Evolutionary conservation across 129 eudicot species (phyloP), one percentile per base, ranked within the genome.

Genomic region (Solidago caesia): DNA sequence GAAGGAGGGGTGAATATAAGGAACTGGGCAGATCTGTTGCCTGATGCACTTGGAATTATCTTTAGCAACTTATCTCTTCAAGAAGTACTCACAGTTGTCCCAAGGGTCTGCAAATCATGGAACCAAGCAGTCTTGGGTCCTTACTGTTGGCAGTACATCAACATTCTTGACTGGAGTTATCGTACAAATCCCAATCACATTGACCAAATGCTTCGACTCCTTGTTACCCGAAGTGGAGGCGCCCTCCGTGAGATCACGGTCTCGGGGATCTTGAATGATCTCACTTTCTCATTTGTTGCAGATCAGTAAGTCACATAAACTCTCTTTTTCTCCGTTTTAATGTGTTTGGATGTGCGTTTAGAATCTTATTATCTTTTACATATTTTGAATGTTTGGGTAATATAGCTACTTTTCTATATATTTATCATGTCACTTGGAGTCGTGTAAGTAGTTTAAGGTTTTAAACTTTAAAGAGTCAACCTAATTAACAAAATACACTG

Each of bases 31-130:
- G 83, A 87, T 69, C 79, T 89, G 53, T 49, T 87, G 63, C 96
- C 96, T 33, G 96, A 89, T 79, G 90, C 89, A 58, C 89, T 89
- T 56, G 96, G 96, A 57, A 64, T 83, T 61, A 85, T 89, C 78
- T 87, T 89, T 64, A 79, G 82, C 74, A 76, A 87, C 46, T 71
- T 89, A n/a, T 75, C 88, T 7, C 84, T 89, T 15, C 82, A 84
- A 77, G 96, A 89, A 55, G 85, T 64, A 48, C 60, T 89, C 29
- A 79, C 88, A 55, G 73, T 87, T 63, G 84, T 87, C 21, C 96
- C 96, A 5, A 73, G 84, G 49, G 96, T 89, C 8, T 89, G 96
- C 82, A 89, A 89, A 80, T 77, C 96, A 33, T 89, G 96, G 96
- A 69, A 76, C 71, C 84, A 79, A 70, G 88, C 83, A 16, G 92